Percentiles rank a stretch among this genome's conserved stretches.
Evolutionary conservation across 345 rosid species (phyloP).

Genomic region (Salix caprea): DNA sequence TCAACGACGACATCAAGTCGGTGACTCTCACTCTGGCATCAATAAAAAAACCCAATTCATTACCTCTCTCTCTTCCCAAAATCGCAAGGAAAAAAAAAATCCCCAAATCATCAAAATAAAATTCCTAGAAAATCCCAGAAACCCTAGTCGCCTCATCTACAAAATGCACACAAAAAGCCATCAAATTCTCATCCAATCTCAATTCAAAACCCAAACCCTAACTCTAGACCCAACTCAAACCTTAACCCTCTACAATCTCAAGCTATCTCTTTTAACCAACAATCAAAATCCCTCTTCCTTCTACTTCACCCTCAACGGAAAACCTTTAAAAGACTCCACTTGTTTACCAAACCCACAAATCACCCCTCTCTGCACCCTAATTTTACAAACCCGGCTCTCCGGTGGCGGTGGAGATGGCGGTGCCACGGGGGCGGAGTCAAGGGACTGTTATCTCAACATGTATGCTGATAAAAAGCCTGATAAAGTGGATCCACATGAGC

Average conservation of each 20-base stretch:
- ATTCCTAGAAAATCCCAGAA: background rate
- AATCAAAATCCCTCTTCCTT: constrained; percentile 29
- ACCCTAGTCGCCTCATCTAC: background rate
- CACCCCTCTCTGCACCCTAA: constrained; percentile 53
- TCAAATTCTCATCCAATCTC: constrained; percentile 48
- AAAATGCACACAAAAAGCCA: constrained; percentile 9
- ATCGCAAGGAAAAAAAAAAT: too few relatives aligned
- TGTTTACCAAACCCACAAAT: constrained; percentile 37
- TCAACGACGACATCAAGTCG: background rate
- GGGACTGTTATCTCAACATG: constrained; percentile 95
- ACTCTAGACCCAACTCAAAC: constrained; percentile 38
- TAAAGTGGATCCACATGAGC: constrained; percentile 87
- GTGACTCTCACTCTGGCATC: background rate
- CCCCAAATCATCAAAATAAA: background rate
- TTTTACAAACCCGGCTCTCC: constrained; percentile 45
- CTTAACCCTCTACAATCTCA: constrained; percentile 39
- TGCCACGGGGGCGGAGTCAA: constrained; percentile 92
- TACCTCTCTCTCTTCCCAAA: background rate
- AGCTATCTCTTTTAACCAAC: constrained; percentile 37
- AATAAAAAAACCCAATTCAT: background rate
- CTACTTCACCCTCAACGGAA: constrained; percentile 61
- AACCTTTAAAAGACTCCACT: constrained; percentile 42
- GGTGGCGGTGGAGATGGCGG: constrained; percentile 99
- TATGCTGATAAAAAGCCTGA: constrained; percentile 94
- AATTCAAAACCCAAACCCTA: constrained; percentile 26